Percentiles rank a stretch among this genome's conserved stretches.
Evolutionary conservation across 108 stramenopile genomes (phyloP).

Genomic region (Stephanodiscus minutulus): DNA sequence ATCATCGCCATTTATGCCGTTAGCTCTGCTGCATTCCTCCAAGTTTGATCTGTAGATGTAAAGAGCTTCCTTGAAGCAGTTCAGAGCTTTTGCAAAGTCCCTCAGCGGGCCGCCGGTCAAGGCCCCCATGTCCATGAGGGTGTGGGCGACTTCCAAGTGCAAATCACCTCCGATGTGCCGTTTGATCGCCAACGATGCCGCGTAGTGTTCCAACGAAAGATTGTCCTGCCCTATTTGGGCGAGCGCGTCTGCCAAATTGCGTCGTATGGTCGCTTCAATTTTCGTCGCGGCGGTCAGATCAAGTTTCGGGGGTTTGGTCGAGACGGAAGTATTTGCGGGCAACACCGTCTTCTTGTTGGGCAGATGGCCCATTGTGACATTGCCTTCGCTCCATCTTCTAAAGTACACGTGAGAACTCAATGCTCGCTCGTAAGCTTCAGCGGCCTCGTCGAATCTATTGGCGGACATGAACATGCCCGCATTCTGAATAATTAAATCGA

Average conservation of each 20-base stretch:
- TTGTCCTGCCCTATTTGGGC: constrained; percentile 32
- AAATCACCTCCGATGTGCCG: constrained; percentile 32
- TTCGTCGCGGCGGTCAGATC: constrained; percentile 33
- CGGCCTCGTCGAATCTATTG: constrained; percentile 34
- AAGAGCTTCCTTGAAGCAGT: constrained; percentile 48
- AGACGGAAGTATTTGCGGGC: constrained; percentile 12
- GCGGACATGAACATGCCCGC: constrained; percentile 25
- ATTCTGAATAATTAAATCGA: constrained; percentile 33
- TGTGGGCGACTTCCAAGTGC: constrained; percentile 41
- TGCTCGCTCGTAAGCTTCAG: constrained; percentile 37
- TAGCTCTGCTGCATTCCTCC: constrained; percentile 18
- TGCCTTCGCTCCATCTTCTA: constrained; percentile 23
- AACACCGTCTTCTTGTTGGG: neutral
- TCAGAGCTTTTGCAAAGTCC: constrained; percentile 27
- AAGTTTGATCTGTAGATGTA: constrained; percentile 33
- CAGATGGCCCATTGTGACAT: neutral
- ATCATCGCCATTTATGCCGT: neutral
- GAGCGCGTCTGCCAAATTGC: constrained; percentile 27
- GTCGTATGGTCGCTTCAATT: constrained; percentile 42
- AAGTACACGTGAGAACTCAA: constrained; percentile 29
- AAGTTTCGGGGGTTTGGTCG: constrained; percentile 2
- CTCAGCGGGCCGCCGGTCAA: constrained; percentile 32
- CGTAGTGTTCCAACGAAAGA: constrained; percentile 42
- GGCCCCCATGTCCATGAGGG: constrained; percentile 48
- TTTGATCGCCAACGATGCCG: constrained; percentile 39